These are phyloP conservation scores for Talaromyces sp. DNA, from an alignment of 2,329 filamentous ascomycete species.

Conservation along the genomic window DNA sequence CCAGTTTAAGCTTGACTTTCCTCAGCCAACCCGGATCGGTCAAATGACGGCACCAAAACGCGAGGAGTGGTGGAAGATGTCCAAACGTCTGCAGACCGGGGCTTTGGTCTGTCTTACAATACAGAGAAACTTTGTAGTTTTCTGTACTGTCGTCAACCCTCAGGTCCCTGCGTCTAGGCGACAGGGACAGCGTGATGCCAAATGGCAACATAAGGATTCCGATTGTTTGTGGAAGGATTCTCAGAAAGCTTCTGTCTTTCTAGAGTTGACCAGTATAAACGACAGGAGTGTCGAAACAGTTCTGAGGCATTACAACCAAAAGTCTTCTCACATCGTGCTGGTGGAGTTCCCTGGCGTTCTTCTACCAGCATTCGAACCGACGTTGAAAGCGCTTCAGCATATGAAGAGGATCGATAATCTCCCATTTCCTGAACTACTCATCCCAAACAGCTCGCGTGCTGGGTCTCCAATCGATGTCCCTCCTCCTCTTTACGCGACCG, in stretches of 20 bases:
- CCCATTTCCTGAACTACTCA: slow-evolving; percentile 46
- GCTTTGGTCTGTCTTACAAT: slow-evolving; percentile 27
- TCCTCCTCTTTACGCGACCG: slow-evolving; percentile 50
- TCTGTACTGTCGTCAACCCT: slow-evolving; percentile 22
- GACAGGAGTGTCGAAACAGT: neutral
- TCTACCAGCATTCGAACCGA: slow-evolving; percentile 54
- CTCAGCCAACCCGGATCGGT: slow-evolving; percentile 20
- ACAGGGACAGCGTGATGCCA: slow-evolving; percentile 15
- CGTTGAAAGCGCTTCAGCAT: slow-evolving; percentile 51
- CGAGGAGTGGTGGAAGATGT: slow-evolving; percentile 27
- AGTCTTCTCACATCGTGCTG: slow-evolving; percentile 30
- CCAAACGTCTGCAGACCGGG: slow-evolving; percentile 26
- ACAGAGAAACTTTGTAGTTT: slow-evolving; percentile 18
- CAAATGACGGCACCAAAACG: slow-evolving; percentile 10
- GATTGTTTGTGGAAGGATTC: slow-evolving; percentile 21
- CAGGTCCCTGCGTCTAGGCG: slow-evolving; percentile 2
- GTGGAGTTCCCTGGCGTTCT: slow-evolving; percentile 60
- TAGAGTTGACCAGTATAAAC: slow-evolving; percentile 11
- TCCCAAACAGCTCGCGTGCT: slow-evolving; percentile 18
- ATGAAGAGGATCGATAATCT: slow-evolving; percentile 44
- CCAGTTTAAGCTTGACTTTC: slow-evolving; percentile 17
- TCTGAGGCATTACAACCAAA: neutral
- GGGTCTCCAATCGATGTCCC: slow-evolving; percentile 27
- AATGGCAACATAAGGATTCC: neutral
- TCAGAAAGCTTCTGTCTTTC: slow-evolving; percentile 24